phyloP scores from a whole-genome alignment of 2,329 filamentous ascomycete genomes.

The Chrysoporthe deuterocubensis region DNA sequence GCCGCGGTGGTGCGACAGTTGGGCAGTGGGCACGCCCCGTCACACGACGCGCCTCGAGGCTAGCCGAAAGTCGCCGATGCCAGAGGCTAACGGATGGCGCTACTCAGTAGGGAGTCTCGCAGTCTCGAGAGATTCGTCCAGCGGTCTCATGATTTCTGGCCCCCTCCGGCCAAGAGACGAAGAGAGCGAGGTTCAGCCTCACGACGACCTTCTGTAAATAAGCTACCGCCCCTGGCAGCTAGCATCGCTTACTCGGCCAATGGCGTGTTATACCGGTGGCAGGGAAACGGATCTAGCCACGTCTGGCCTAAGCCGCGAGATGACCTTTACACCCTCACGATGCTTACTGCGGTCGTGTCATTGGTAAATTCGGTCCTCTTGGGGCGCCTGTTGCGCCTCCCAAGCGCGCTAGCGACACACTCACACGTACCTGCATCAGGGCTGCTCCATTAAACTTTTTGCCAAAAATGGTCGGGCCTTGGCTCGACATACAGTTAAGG shows the following conservation, averaged over 20 bases:
- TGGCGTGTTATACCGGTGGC: slow-evolving; percentile 17
- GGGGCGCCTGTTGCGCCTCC: neutral
- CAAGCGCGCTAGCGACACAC: neutral
- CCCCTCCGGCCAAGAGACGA: neutral
- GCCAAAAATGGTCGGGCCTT: neutral
- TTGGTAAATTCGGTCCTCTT: neutral
- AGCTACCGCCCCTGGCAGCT: slow-evolving; percentile 18
- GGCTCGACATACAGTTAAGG: neutral
- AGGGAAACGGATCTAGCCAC: neutral
- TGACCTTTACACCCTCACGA: slow-evolving; percentile 5
- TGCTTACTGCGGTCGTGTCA: neutral
- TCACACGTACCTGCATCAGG: neutral
- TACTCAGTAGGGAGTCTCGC: too few species aligned
- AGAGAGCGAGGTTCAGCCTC: slow-evolving; percentile 5
- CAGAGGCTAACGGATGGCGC: too few species aligned
- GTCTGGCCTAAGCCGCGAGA: slow-evolving; percentile 1
- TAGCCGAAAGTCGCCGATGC: neutral
- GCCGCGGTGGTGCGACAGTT: neutral
- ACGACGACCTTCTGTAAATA: neutral
- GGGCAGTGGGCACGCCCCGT: neutral
- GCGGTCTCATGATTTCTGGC: neutral
- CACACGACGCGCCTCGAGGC: neutral
- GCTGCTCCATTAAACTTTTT: neutral
- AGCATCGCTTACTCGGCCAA: slow-evolving; percentile 15
- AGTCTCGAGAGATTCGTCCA: neutral